These are phyloP conservation scores for Podaxis sp. DNA, from an alignment of 768 basidiomycete species.

Conservation along the genomic window DNA sequence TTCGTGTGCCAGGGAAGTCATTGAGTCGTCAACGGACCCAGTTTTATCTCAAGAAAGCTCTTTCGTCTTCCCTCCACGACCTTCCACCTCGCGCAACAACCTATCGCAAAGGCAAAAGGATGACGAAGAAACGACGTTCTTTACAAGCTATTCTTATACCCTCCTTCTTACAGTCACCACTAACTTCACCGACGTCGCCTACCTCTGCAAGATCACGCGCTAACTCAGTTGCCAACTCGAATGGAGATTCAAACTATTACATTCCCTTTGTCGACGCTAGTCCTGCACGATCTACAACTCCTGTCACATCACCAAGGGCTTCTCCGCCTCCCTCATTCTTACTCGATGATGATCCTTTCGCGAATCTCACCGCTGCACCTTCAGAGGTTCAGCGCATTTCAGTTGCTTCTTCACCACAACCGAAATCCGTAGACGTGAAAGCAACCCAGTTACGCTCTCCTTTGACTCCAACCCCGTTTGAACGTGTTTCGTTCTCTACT, in stretches of 20 bases:
- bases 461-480: slow-evolving; percentile 22
- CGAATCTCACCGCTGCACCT: slow-evolving; percentile 46
- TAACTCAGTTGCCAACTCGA: background rate
- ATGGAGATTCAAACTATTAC: slow-evolving; percentile 7
- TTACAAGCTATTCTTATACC: slow-evolving; percentile 52
- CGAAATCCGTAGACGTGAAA: slow-evolving; percentile 14
- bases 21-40: background rate
- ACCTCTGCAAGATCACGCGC: slow-evolving; percentile 9
- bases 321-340: slow-evolving; percentile 47
- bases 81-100: slow-evolving; percentile 1
- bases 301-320: slow-evolving; percentile 22
- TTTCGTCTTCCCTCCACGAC: slow-evolving; percentile 18
- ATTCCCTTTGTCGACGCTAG: slow-evolving; percentile 11
- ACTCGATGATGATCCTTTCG: slow-evolving; percentile 76
- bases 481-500: slow-evolving; percentile 6
- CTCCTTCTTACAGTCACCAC: slow-evolving; percentile 38
- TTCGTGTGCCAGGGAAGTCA: slow-evolving; percentile 21
- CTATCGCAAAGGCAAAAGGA: slow-evolving; percentile 19
- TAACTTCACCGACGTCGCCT: slow-evolving; percentile 25
- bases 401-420: slow-evolving; percentile 20
- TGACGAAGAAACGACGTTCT: slow-evolving; percentile 53
- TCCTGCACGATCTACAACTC: slow-evolving; percentile 14
- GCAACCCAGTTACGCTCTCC: slow-evolving; percentile 26
- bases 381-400: slow-evolving; percentile 14
- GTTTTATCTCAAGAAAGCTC: slow-evolving; percentile 17